Evolutionary conservation across 768 basidiomycete genomes (phyloP).

Genomic region (Amanita rimosa): DNA sequence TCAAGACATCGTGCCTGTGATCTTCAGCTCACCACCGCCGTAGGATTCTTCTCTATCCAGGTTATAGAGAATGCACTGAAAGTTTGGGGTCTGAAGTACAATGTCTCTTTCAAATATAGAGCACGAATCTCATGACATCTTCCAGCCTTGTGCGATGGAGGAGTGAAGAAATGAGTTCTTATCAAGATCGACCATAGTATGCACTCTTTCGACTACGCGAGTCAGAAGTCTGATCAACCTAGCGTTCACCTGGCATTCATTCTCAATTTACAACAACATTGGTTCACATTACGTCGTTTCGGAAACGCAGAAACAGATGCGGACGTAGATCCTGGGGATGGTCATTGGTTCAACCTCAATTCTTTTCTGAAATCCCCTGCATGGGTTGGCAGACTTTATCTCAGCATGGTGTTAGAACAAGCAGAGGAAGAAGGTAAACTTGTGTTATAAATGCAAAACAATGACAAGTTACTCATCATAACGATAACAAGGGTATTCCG

Average conservation of each 20-base stretch:
- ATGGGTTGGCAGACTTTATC: slow-evolving; percentile 76
- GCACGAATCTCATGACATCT: slow-evolving; percentile 3
- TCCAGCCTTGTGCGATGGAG: slow-evolving; percentile 75
- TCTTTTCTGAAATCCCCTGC: slow-evolving; percentile 62
- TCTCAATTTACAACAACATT: slow-evolving; percentile 78
- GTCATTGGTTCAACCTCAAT: slow-evolving; percentile 87
- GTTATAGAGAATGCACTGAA: slow-evolving; percentile 77
- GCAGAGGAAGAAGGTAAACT: slow-evolving; percentile 68
- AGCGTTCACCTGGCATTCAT: slow-evolving; percentile 84
- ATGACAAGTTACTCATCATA: background rate
- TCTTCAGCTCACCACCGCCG: background rate
- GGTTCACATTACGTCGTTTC: slow-evolving; percentile 83
- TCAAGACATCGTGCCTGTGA: background rate
- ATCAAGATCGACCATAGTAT: slow-evolving; percentile 72
- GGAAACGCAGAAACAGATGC: slow-evolving; percentile 36
- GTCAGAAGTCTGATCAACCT: background rate
- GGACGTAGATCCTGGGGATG: slow-evolving; percentile 33
- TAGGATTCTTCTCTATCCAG: slow-evolving; percentile 89
- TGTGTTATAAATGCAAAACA: slow-evolving; percentile 9
- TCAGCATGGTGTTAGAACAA: slow-evolving; percentile 80
- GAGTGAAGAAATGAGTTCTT: slow-evolving; percentile 67
- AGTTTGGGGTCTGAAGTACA: slow-evolving; percentile 75
- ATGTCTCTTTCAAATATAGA: slow-evolving; percentile 3
- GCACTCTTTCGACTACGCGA: slow-evolving; percentile 10
- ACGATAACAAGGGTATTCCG: slow-evolving; percentile 74